A percentile compares a stretch with the other conserved stretches of the same genome.
These are phyloP conservation scores for Hysterium pulicare DNA, from an alignment of 2,329 filamentous ascomycete species.

Conservation along the genomic window DNA sequence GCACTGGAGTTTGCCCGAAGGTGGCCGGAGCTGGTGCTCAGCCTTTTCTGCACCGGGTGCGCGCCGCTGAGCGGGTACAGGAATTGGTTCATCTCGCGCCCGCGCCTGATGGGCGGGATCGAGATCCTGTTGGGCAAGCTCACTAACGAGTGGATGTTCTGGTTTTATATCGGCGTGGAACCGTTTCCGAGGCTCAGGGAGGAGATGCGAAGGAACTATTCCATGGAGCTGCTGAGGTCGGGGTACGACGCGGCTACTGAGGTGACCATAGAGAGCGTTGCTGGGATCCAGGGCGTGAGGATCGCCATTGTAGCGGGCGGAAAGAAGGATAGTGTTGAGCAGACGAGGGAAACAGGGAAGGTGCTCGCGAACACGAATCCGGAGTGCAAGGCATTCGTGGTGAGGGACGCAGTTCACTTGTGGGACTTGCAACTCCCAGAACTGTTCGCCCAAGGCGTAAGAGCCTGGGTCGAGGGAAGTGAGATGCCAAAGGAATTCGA, in stretches of 20 bases:
- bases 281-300: slow-evolving; percentile 7
- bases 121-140: slow-evolving; percentile 4
- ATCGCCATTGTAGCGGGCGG: slow-evolving; percentile 9
- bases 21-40: slow-evolving; percentile 11
- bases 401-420: slow-evolving; percentile 8
- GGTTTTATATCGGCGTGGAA: slow-evolving; percentile 4
- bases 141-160: slow-evolving; percentile 3
- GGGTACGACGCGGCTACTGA: slow-evolving; percentile 1
- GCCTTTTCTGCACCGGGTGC: slow-evolving; percentile 8
- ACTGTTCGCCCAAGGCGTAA: slow-evolving; percentile 10
- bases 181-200: slow-evolving; percentile 5
- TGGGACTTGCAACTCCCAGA: slow-evolving; percentile 13
- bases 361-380: slow-evolving; percentile 1
- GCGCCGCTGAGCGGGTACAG: slow-evolving; percentile 2
- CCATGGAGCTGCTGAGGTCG: slow-evolving; percentile 4
- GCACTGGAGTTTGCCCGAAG: slow-evolving; percentile 9
- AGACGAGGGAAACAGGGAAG: slow-evolving; percentile 3
- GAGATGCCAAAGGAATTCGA: too few relatives aligned
- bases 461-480: slow-evolving; percentile 8
- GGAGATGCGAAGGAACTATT: slow-evolving; percentile 5
- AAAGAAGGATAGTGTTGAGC: slow-evolving; percentile 10
- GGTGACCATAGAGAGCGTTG: slow-evolving; percentile 6
- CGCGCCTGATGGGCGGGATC: slow-evolving; percentile 3
- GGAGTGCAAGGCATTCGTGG: slow-evolving; percentile 6
- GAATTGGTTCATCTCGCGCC: slow-evolving; percentile 5